A percentile compares a stretch with the other conserved stretches of the same genome.
phyloP scores from a whole-genome alignment of 352 stramenopile species.

The Phytophthora multivora region DNA sequence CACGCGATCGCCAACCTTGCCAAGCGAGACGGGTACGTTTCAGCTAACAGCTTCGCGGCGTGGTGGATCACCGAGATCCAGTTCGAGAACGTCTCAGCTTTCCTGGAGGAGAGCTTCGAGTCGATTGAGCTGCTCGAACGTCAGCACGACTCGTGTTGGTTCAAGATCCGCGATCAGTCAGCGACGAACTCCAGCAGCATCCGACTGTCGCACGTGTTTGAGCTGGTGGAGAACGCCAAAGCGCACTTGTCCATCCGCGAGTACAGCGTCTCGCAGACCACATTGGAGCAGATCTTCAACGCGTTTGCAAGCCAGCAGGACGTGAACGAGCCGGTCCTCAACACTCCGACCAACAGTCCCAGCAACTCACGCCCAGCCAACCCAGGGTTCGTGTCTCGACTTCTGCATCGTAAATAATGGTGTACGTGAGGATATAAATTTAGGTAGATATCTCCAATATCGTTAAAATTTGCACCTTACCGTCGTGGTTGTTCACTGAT shows the following conservation, averaged over 20 bases:
- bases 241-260: slow-evolving; percentile 64
- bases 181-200: slow-evolving; percentile 15
- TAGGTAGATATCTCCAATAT: no score
- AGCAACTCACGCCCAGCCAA: background rate
- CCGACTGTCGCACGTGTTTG: slow-evolving; percentile 74
- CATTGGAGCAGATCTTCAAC: slow-evolving; percentile 72
- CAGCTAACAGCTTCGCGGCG: slow-evolving; percentile 38
- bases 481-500: background rate
- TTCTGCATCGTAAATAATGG: slow-evolving; percentile 1
- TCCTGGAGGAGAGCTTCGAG: slow-evolving; percentile 49
- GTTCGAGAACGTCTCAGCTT: slow-evolving; percentile 45
- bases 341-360: slow-evolving; percentile 12
- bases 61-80: slow-evolving; percentile 71
- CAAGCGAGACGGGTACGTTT: slow-evolving; percentile 53
- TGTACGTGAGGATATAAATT: no score
- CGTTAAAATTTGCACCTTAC: background rate
- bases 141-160: slow-evolving; percentile 72
- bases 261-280: slow-evolving; percentile 90
- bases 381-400: slow-evolving; percentile 9
- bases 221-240: slow-evolving; percentile 57
- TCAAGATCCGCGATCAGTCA: slow-evolving; percentile 51
- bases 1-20: slow-evolving; percentile 58
- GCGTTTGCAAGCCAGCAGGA: slow-evolving; percentile 82
- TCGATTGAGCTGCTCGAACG: slow-evolving; percentile 54
- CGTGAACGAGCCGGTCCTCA: slow-evolving; percentile 31